Percentiles rank a stretch among this genome's conserved stretches.
Conservation (phyloP, 1,139 yeast species). For the Zygosaccharomyces sapae region DNA sequence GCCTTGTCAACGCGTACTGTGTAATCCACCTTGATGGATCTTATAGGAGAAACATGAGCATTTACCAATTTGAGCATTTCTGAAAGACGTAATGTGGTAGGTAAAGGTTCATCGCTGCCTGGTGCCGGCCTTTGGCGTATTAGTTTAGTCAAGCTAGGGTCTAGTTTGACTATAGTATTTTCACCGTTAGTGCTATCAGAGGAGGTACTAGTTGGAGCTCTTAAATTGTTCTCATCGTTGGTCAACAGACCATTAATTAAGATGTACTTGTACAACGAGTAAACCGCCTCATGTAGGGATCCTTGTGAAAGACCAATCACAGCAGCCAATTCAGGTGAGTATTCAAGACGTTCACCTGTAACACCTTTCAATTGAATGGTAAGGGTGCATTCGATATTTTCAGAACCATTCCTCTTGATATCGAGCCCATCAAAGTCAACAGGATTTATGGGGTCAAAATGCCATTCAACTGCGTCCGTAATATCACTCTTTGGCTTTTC, state of each 20-base stretch:
- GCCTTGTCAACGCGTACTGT: constrained; percentile 70
- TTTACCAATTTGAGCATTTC: constrained; percentile 71
- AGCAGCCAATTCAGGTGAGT: constrained; percentile 61
- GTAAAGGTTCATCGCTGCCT: constrained; percentile 19
- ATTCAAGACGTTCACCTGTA: constrained; percentile 57
- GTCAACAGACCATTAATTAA: constrained; percentile 29
- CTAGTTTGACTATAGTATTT: constrained; percentile 60
- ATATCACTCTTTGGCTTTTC: constrained; percentile 13
- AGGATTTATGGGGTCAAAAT: constrained; percentile 47
- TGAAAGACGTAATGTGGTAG: constrained; percentile 54
- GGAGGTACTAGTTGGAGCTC: constrained; percentile 12
- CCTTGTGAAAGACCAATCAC: constrained; percentile 73
- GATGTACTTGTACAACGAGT: constrained; percentile 80
- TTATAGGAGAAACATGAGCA: constrained; percentile 61
- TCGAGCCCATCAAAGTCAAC: constrained; percentile 84
- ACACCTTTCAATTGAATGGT: constrained; percentile 75
- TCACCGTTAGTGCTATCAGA: constrained; percentile 40
- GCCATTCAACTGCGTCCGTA: constrained; percentile 59
- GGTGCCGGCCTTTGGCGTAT: constrained; percentile 37
- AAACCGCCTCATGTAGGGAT: constrained; percentile 82
- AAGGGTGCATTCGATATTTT: constrained; percentile 63
- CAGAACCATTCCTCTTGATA: constrained; percentile 70
- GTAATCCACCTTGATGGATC: constrained; percentile 74
- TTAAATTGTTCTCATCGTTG: constrained; percentile 17
- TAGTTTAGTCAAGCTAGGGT: constrained; percentile 57